Evolutionary conservation across 202 grass and related monocot genomes (phyloP), one percentile per base, ranked within the genome.

Genomic region (Setaria italica): DNA sequence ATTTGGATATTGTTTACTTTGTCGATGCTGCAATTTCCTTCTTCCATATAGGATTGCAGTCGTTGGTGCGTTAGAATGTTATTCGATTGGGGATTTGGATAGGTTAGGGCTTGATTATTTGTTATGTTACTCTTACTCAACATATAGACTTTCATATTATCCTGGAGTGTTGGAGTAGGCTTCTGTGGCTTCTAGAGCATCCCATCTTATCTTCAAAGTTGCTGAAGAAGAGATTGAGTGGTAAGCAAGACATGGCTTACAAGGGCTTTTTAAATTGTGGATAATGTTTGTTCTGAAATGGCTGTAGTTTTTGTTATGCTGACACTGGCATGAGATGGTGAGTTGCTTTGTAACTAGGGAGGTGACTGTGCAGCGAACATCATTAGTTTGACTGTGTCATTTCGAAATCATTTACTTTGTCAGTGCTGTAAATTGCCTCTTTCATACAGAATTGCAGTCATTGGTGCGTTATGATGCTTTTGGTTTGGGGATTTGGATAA

Each of bases 401-500:
- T 82, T 21, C 53, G 53, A 62, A 69, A 85, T 49, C 9, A 0
- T 62, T 19, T 82, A 11, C 41, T 57, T 7, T 70, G 17, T 9
- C 9, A 9, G 19, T 76, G 33, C 15, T 67, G 42, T 56, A 51
- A 48, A 77, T 68, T 20, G 14, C 30, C 66, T 80, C 41, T 49
- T 74, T 9, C 29, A 75, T 62, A 62, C 62, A 76, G 30, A 74
- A 47, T 55, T 76, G 63, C 63, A 72, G 54, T 1, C 5, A 3
- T 45, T 47, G 5, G 21, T 72, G 14, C 5, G 14, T 60, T 70
- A 9, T 25, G 25, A 25, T 25, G 25, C 25, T 25, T 30, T 37
- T 47, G 25, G 30, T 85, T 78, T 69, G 42, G 53, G 62, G 70
- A 62, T 78, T 71, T n/a, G 42, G 19, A 59, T 25, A 25, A 25